Base-by-base conservation (phyloP, 2,329 filamentous ascomycete species). In the Calonectria pauciramosa region DNA sequence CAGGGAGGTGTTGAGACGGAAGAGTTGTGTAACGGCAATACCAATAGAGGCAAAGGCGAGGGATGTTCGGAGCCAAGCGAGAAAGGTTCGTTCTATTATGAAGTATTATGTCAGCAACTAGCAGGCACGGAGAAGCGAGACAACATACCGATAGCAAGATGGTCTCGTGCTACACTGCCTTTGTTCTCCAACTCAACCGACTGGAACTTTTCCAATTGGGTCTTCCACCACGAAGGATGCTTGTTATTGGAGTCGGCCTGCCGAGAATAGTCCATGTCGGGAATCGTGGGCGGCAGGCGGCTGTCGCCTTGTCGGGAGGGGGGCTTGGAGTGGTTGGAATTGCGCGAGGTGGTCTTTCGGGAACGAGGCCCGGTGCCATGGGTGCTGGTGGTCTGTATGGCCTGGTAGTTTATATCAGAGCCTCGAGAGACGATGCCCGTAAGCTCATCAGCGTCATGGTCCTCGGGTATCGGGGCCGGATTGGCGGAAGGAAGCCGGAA, bases 181-280 rank as follows among this genome's bases (percentile, higher is more conserved):
- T 95, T 96, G 82, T 97, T 97, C 84, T 97, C 95, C 74, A 97
- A 85, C 86, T 96, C 94, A 67, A 97, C 89, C 7, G 90, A 91
- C 80, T 87, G 88, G 68, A 93, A 89, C 72, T 87, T 84, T 10
- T 82, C 85, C 30, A 88, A 78, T 49, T 91, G 83, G 38, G 82
- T 82, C 79, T 86, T 86, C 89, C 90, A 92, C 90, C 92, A 92
- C 52, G 78, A 75, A 74, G 28, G 80, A 9, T 74, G 73, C 38
- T 80, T 74, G 9, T 78, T 78, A n/a, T 79, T 73, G 34, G 74
- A 77, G 13, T 78, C 81, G 23, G 65, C 36, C 26, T 80, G 78
- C 9, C 71, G 77, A 26, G 69, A 36, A 52, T 77, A 78, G 16
- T 52, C 63, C 63, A 77, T 76, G 20, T 73, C 74, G 18, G 73